Evolutionary conservation across 2,329 filamentous ascomycete species (phyloP), one percentile per base, ranked within the genome.

Genomic region (Pseudocercospora vitis): DNA sequence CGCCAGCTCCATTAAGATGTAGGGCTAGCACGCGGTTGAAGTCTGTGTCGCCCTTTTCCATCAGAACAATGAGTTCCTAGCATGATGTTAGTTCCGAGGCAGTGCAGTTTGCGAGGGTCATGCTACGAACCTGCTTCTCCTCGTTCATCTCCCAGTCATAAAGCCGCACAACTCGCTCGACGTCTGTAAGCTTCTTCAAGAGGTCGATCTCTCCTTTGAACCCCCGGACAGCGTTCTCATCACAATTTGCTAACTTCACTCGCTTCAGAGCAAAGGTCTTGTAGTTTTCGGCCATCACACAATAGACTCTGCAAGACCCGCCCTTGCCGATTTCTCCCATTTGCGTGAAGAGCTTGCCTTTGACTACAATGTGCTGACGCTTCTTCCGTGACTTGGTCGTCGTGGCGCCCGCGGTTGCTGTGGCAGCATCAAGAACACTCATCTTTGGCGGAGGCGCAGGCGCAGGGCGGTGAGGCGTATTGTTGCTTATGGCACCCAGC

Each of bases 151-250:
- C 92, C 75, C 86, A 96, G 71, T 97, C 94, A 66, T 88, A 91
- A 7, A 99, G 76, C 54, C 89, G 85, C 54, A 99, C 91, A 14
- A 99, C 94, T 26, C 94, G 83, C 56, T 96, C 91, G 1, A 96
- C 89, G 31, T 88, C 87, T 37, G 85, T 83, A 11, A 99, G 77
- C 69, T 87, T 91, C 61, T 84, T 85, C 16, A 99, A 77, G 11
- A 99, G 78, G 64, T 96, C 91, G 54, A 99, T 99, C 71, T 99
- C 94, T 50, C 92, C 92, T 70, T 95, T 94, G 76, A 89, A 97
- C 1, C 92, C 92, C 53, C 83, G 81, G 48, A 99, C 83, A 0
- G 89, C 89, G 19, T 80, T 77, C 61, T 94, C 89, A 67, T 99
- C 92, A 23, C 90, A 88, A 64, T 92, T 88, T 67, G 95, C 91